Evolutionary conservation across 768 basidiomycete genomes (phyloP).

Genomic region (Floccularia luteovirens): DNA sequence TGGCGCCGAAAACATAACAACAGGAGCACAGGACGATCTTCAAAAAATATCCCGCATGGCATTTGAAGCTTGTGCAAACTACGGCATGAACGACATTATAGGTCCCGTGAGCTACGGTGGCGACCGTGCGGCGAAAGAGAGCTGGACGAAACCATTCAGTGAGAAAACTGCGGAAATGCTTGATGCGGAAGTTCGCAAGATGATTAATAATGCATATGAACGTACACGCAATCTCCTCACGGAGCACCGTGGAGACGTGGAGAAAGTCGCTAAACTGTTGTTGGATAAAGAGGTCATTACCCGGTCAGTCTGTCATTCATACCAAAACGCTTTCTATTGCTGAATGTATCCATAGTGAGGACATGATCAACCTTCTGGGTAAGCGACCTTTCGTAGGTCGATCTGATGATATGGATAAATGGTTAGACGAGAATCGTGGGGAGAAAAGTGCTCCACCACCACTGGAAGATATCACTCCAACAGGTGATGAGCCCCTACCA

Average conservation of each 20-base stretch:
- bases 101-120: conserved; percentile 97
- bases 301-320: conserved; percentile 41
- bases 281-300: conserved; percentile 96
- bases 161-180: conserved; percentile 96
- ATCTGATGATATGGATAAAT: conserved; percentile 93
- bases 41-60: conserved; percentile 99
- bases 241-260: conserved; percentile 78
- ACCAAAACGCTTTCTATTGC: neutral
- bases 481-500: conserved; percentile 35
- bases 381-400: conserved; percentile 74
- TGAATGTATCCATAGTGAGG: conserved; percentile 45
- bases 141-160: conserved; percentile 96
- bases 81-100: conserved; percentile 93
- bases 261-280: conserved; percentile 86
- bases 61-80: conserved; percentile 91
- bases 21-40: conserved; percentile 96
- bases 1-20: conserved; percentile 84
- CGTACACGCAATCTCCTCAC: conserved; percentile 79
- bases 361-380: conserved; percentile 79
- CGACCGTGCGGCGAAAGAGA: conserved; percentile 74
- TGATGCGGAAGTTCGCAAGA: conserved; percentile 87
- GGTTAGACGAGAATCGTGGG: conserved; percentile 78
- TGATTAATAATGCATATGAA: conserved; percentile 86
- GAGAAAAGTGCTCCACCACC: conserved; percentile 63
- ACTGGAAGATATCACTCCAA: conserved; percentile 35